Evolutionary conservation across 768 basidiomycete genomes (phyloP).

Genomic region (Candolleomyces aberdarensis): DNA sequence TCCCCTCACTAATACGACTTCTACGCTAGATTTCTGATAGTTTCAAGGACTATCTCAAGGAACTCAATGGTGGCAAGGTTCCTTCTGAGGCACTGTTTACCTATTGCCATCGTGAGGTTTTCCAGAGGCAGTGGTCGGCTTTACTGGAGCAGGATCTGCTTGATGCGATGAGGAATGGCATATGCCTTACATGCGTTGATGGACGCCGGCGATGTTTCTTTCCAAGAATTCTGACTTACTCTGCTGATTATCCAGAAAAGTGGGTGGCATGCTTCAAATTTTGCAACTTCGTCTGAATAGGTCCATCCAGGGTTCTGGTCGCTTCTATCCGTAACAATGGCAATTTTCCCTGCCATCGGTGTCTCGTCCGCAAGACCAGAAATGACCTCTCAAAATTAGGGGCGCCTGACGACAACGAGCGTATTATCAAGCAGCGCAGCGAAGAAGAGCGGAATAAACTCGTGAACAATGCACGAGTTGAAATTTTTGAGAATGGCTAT

Average conservation of each 20-base stretch:
- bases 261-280: not conserved
- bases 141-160: not conserved
- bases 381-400: not conserved
- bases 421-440: not conserved
- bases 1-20: not conserved
- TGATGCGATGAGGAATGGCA: constrained; percentile 1
- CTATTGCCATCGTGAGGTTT: not conserved
- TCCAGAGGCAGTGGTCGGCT: not conserved
- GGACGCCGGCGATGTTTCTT: constrained; percentile 1
- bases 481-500: not conserved
- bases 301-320: too few relatives aligned
- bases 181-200: not conserved
- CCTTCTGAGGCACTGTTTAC: not conserved
- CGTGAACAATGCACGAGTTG: not conserved
- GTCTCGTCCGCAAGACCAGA: not conserved
- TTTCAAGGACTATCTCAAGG: not conserved
- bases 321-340: not conserved
- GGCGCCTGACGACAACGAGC: not conserved
- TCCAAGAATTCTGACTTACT: constrained; percentile 3
- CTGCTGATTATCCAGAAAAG: constrained; percentile 9
- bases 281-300: too few relatives aligned
- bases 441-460: not conserved
- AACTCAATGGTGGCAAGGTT: not conserved
- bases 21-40: not conserved
- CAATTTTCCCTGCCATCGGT: not conserved